Conservation (phyloP, 495 filamentous ascomycete species). For the Aspergillus bridgeri region DNA sequence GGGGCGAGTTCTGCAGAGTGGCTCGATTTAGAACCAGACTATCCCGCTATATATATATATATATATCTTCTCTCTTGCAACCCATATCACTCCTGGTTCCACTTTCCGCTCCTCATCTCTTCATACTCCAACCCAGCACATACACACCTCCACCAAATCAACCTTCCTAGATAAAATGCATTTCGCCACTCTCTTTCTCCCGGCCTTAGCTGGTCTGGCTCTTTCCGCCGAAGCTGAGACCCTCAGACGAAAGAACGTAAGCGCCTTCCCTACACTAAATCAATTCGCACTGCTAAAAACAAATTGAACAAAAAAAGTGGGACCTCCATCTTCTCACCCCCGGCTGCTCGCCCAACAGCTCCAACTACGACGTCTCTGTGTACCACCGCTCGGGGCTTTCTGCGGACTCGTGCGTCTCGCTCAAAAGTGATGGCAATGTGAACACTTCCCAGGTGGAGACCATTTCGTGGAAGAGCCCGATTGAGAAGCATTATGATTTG, state of each 20-base stretch:
- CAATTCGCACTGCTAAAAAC: background rate
- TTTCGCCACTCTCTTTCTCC: background rate
- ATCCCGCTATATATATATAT: too few relatives aligned
- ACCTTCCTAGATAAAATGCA: background rate
- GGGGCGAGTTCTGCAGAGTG: too few relatives aligned
- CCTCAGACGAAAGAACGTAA: slow-evolving; percentile 24
- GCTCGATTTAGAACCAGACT: too few relatives aligned
- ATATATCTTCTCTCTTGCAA: too few relatives aligned
- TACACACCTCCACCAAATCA: background rate
- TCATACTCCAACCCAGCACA: background rate
- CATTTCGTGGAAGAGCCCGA: slow-evolving; percentile 32
- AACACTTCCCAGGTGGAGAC: slow-evolving; percentile 22
- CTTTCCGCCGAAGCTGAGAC: slow-evolving; percentile 1
- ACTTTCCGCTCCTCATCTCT: too few relatives aligned
- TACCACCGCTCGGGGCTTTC: slow-evolving; percentile 18
- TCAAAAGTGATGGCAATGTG: background rate
- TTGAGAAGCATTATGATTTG: slow-evolving; percentile 15
- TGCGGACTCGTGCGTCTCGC: slow-evolving; percentile 5
- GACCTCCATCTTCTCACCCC: slow-evolving; percentile 29
- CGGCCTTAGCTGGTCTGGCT: slow-evolving; percentile 5
- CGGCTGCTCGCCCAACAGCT: slow-evolving; percentile 21
- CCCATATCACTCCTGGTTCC: too few relatives aligned
- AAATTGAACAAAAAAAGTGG: slow-evolving; percentile 17
- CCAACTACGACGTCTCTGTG: slow-evolving; percentile 21
- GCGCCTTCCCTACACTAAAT: slow-evolving; percentile 1